Base-by-base conservation (phyloP, 1,284 basidiomycete genomes). In the Neonothopanus nambi region DNA sequence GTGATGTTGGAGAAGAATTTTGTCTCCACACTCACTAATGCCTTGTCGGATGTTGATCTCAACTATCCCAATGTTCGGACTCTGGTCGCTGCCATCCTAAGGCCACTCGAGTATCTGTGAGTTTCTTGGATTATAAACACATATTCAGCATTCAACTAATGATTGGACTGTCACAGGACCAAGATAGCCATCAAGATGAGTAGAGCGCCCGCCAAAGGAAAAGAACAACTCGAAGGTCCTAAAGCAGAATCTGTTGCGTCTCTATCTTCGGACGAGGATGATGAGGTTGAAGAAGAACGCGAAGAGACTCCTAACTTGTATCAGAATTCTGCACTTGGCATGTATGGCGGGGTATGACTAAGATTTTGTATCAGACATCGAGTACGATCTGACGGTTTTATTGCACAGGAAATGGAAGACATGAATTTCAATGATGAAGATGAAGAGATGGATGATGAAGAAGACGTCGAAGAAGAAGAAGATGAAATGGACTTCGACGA, bases 1-100 rank as follows among this genome's bases (percentile, higher is more conserved):
- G 82, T 95, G 58, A 99, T 99, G 97, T 74, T 99, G 42, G 97
- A 99, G 76, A 98, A 98, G 77, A 94, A 93, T 67, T 97, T 92
- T 63, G 97, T 98, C 18, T 81, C 89, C 5, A 87, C 90, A 3
- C 76, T 99, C 30, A 98, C 97, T 0, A 89, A 79, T 48, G 90
- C 94, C 11, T 79, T 98, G 8, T 88, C 92, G 6, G 97, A 99
- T 54, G 85, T 98, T 36, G 97, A 99, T 66, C 80, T 98, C 49
- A 97, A 98, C 67, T 96, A 95, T 71, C 97, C 97, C 2, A 88
- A 95, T 61, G 86, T 98, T 59, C 87, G 90, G 54, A 82, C 84
- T 36, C 78, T 98, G 24, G 86, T 99, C 15, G 87, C 89, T 18
- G 86, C 90, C 0, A 85, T 99, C 55, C 76, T 99, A 33, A 83